These are phyloP conservation scores for Rubia tinctorum DNA, from an alignment of 305 asterid species.

Conservation along the genomic window DNA sequence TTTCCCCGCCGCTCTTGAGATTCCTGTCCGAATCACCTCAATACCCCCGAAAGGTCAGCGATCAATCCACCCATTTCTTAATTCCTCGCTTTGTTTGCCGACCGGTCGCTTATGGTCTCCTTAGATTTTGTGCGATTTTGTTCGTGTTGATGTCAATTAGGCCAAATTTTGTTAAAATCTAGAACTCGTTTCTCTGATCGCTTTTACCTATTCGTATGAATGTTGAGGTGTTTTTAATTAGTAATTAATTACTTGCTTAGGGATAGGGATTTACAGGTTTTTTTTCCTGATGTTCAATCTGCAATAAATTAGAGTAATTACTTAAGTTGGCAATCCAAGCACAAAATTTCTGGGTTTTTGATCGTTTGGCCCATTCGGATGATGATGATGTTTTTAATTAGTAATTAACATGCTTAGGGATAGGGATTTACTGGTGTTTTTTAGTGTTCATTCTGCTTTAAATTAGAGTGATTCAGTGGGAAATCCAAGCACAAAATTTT, in stretches of 20 bases:
- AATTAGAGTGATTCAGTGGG: neutral
- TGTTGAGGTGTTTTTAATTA: neutral
- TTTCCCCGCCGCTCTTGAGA: neutral
- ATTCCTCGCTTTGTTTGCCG: neutral
- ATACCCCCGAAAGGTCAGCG: neutral
- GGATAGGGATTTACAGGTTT: neutral
- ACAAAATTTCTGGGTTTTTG: neutral
- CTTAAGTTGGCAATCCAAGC: neutral
- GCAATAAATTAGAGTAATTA: neutral
- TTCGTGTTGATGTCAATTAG: neutral
- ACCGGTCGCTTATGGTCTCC: neutral
- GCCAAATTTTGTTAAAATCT: neutral
- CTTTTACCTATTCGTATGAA: neutral
- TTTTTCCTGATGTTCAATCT: neutral
- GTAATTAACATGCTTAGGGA: neutral
- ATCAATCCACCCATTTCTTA: neutral
- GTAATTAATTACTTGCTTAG: neutral
- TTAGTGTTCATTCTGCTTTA: neutral
- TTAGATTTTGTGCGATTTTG: neutral
- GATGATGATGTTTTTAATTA: neutral
- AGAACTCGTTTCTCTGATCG: neutral
- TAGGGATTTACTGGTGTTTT: neutral
- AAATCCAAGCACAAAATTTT: neutral
- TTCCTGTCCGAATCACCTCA: neutral
- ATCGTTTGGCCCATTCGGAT: neutral